Evolutionary conservation across 495 filamentous ascomycete genomes (phyloP).

Genomic region (Penicillium coffeae): DNA sequence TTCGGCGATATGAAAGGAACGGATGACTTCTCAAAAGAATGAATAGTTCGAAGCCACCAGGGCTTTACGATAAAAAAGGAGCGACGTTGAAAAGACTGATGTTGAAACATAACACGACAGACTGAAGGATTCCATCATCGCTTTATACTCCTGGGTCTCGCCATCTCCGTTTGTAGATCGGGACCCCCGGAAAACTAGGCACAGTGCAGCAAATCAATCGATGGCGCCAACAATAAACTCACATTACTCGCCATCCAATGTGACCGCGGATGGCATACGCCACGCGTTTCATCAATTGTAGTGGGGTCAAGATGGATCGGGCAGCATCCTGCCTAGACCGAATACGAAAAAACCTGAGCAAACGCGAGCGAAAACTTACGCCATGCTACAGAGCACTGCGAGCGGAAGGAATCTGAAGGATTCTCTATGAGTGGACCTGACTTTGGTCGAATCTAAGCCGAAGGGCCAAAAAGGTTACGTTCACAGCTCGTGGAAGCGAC

Average conservation of each 20-base stretch:
- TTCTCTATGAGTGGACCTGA: no score
- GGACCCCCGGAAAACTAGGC: not conserved
- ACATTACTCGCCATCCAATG: not conserved
- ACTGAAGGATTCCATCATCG: not conserved
- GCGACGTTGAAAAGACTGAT: not conserved
- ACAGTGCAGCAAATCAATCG: not conserved
- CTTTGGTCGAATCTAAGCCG: no score
- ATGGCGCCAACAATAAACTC: not conserved
- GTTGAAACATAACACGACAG: not conserved
- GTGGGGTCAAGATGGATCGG: no score
- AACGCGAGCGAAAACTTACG: no score
- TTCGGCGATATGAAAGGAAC: constrained; percentile 1
- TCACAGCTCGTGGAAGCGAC: no score
- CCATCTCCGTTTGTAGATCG: not conserved
- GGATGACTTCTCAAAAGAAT: constrained; percentile 1
- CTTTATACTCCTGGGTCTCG: not conserved
- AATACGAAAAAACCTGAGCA: no score
- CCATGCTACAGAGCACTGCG: no score
- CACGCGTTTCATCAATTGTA: not conserved
- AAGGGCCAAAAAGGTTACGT: no score
- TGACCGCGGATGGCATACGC: not conserved
- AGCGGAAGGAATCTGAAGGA: no score
- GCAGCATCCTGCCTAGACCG: no score
- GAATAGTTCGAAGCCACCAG: constrained; percentile 5
- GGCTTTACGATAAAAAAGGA: not conserved